phyloP scores from a whole-genome alignment of 2,329 filamentous ascomycete species.

The Paraphaeosphaeria sporulosa region DNA sequence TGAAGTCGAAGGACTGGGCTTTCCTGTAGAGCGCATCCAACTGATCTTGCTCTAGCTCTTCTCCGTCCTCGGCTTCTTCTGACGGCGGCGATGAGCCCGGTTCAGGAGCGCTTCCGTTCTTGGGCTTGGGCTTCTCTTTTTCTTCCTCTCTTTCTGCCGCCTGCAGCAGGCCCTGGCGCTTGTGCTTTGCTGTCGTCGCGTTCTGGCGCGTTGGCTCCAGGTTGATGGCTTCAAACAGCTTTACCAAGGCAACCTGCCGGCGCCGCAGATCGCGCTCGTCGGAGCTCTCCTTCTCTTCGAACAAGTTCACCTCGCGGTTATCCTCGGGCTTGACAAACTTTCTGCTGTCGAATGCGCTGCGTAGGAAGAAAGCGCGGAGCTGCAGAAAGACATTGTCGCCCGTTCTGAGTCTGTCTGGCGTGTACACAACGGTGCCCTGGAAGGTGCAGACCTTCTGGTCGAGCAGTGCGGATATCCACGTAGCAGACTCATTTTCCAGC shows the following conservation, averaged over 20 bases:
- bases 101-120: slow-evolving; percentile 59
- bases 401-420: slow-evolving; percentile 81
- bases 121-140: slow-evolving; percentile 53
- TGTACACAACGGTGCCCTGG: slow-evolving; percentile 87
- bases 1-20: slow-evolving; percentile 95
- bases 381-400: slow-evolving; percentile 97
- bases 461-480: slow-evolving; percentile 90
- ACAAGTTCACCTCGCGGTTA: slow-evolving; percentile 76
- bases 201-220: slow-evolving; percentile 79
- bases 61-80: slow-evolving; percentile 78
- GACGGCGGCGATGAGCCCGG: slow-evolving; percentile 63
- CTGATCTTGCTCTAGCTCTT: slow-evolving; percentile 94
- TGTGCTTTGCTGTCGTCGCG: slow-evolving; percentile 76
- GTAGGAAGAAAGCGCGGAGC: slow-evolving; percentile 77
- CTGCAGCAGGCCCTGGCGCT: slow-evolving; percentile 81
- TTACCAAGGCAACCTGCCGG: slow-evolving; percentile 86
- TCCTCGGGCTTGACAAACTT: slow-evolving; percentile 69
- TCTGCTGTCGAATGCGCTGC: slow-evolving; percentile 73
- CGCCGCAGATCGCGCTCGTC: slow-evolving; percentile 86
- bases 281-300: slow-evolving; percentile 82
- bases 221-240: slow-evolving; percentile 87
- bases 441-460: slow-evolving; percentile 91
- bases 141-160: slow-evolving; percentile 90
- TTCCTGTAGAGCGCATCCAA: slow-evolving; percentile 94
- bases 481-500: slow-evolving; percentile 83